Conservation (phyloP, 805 yeast genomes). For the Debaryomyces tyrocola region DNA sequence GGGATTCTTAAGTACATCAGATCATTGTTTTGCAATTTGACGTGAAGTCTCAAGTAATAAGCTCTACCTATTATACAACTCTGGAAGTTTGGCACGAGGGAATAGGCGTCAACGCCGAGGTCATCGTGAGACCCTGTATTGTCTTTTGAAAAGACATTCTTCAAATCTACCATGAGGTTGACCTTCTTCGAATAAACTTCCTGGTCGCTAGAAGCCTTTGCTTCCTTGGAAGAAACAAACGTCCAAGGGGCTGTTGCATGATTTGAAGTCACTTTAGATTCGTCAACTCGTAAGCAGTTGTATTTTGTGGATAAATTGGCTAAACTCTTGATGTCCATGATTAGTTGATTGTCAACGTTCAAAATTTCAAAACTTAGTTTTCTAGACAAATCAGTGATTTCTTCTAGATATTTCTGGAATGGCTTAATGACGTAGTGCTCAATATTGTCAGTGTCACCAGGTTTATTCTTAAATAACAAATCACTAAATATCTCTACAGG, state of each 20-base stretch:
- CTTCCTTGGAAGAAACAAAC: constrained; percentile 14
- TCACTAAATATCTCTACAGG: constrained; percentile 43
- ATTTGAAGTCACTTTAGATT: constrained; percentile 11
- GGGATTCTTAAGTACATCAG: constrained; percentile 23
- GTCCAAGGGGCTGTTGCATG: constrained; percentile 10
- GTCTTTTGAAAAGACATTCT: constrained; percentile 28
- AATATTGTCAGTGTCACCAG: constrained; percentile 27
- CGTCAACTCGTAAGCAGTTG: constrained; percentile 25
- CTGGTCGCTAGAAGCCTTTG: constrained; percentile 31
- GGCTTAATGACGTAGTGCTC: constrained; percentile 32
- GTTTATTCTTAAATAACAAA: constrained; percentile 35
- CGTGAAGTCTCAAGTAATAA: constrained; percentile 32
- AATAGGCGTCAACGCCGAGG: constrained; percentile 25
- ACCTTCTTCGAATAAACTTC: constrained; percentile 27
- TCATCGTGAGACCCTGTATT: constrained; percentile 13
- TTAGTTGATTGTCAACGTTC: constrained; percentile 35
- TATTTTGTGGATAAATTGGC: constrained; percentile 36
- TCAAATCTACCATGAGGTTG: constrained; percentile 26
- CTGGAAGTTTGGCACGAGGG: constrained; percentile 42
- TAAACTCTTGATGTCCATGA: constrained; percentile 34
- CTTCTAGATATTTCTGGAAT: constrained; percentile 26
- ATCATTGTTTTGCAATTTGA: constrained; percentile 31
- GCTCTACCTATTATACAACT: constrained; percentile 35
- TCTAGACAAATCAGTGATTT: constrained; percentile 27
- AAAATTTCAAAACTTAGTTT: constrained; percentile 33